Percentiles rank a stretch among this genome's conserved stretches.
Conservation (phyloP, 2,329 filamentous ascomycete genomes). For the Talaromyces sp. region DNA sequence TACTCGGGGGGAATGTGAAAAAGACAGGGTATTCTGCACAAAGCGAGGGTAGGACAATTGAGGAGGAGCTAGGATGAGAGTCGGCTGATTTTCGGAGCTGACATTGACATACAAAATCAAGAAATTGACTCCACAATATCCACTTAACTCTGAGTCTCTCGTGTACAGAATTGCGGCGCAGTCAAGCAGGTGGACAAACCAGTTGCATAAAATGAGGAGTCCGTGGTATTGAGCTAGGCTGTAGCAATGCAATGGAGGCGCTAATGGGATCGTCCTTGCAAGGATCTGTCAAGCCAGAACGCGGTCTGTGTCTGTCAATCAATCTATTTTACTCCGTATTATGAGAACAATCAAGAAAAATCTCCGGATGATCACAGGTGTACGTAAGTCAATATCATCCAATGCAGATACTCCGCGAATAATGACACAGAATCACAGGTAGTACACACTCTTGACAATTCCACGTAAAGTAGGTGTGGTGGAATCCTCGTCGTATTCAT, state of each 20-base stretch:
- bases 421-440: neutral
- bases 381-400: neutral
- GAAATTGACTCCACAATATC: constrained; percentile 6
- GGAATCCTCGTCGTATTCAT: neutral
- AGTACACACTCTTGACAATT: neutral
- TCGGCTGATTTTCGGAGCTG: constrained; percentile 6
- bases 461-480: neutral
- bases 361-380: neutral
- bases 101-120: neutral
- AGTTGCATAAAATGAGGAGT: constrained; percentile 4
- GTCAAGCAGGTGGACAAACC: neutral
- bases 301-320: constrained; percentile 3
- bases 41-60: neutral
- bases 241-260: neutral
- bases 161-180: constrained; percentile 7
- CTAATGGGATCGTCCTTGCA: constrained; percentile 12
- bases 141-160: neutral
- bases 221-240: neutral
- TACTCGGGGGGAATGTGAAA: neutral
- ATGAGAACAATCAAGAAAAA: neutral
- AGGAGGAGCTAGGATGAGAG: neutral
- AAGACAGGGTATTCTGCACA: neutral
- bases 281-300: constrained; percentile 3
- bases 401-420: neutral
- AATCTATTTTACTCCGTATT: neutral